Base-by-base conservation (phyloP, 192 early-diverging fungal genomes). In the Gryganskiella cystojenkinii region DNA sequence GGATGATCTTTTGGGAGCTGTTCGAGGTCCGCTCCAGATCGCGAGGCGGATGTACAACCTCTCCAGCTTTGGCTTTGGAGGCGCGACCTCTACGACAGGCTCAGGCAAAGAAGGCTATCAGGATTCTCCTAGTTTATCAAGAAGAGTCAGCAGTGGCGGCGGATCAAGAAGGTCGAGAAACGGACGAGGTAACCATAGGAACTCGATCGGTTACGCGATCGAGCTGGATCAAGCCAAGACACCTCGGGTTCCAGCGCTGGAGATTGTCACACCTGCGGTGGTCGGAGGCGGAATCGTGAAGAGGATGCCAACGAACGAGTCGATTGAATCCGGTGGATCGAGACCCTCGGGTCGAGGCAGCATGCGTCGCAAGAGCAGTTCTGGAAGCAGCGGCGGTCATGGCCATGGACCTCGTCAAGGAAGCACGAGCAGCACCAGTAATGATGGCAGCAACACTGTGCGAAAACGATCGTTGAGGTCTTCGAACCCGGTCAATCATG, bases 381-480 rank as follows among this genome's bases (percentile, higher is more conserved):
- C 67, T 24, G 50, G 61, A 24, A 51, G 61, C n/a, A 34, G 47
- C 22, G 45, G 30, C 3, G 61, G 57, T 53, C 40, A 51, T 17
- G 66, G 47, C 20, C 59, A 71, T 51, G 60, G 60, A 37, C 37
- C 5, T 40, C 37, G 37, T 40, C 60, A 53, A 34, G 61, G 43
- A 1, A 72, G 61, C 49, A 51, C 22, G 1, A 67, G 65, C 24
- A 55, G 11, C 52, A 22, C 28, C 31, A 35, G 55, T 56, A 20
- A 34, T 40, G 55, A 33, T 19, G n/a, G 33, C 19, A 20, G n/a
- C 35, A 54, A 19, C 7, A 68, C 59, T 58, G 46, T 53, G 14
- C 47, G 65, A 33, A 76, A 68, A 58, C 73, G 73, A 11, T 76
- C 73, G 0, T 35, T 76, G 13, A 50, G 73, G 19, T 76, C 65